Evolutionary conservation across 1,139 yeast genomes (phyloP), one percentile per base, ranked within the genome.

Genomic region (Candida sanyaensis): DNA sequence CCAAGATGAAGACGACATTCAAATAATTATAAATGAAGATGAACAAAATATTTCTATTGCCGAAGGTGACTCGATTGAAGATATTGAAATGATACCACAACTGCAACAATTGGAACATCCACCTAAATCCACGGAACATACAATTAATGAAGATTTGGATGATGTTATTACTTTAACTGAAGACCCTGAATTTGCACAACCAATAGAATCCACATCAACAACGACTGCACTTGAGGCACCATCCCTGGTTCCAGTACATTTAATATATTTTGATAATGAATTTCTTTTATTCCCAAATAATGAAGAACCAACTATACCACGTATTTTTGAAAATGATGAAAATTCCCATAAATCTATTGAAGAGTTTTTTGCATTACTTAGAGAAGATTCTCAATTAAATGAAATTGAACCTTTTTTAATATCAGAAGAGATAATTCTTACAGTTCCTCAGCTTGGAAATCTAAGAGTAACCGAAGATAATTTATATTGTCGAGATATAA

Each of bases 391-490:
- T 29, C 70, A 63, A 50, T 56, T 69, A 46, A 58, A 58, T 24
- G 71, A 65, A 26, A 55, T 65, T 27, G 41, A 37, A 27, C 41
- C 41, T 12, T 65, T 70, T 38, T 53, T 60, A 6, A 56, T 57
- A 4, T 59, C 61, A 10, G 66, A 68, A 38, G 80, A 71, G 49
- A 57, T 71, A 44, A 61, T 61, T 2, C 51, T 77, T 23, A 56
- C 54, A 8, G 57, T 75, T 13, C 68, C 69, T 0, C 74, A 72
- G 53, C 55, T 77, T 38, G 59, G 56, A 10, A 55, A 59, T 26
- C 55, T 75, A 24, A 50, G 55, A 4, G 62, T 78, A 10, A 60
- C 71, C 4, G 81, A 78, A 49, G 80, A 77, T 55, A 71, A 69
- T 48, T 54, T 69, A 1, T 68, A 69, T 51, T 59, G 74, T 10